These are phyloP conservation scores for Neodidymelliopsis sp. DNA, from an alignment of 2,329 filamentous ascomycete species.

Conservation along the genomic window DNA sequence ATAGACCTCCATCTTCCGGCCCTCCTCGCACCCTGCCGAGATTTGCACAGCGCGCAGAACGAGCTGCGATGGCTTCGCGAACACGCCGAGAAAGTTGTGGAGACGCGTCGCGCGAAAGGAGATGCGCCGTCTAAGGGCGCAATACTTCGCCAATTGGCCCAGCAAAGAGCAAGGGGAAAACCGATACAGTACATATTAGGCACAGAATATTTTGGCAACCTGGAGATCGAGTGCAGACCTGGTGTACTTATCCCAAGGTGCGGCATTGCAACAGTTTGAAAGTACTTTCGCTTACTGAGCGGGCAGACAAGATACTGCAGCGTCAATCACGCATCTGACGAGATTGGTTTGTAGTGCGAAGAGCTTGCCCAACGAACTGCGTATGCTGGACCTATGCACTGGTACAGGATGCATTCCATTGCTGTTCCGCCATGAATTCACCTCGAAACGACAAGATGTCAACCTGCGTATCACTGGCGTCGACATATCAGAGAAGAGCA, in stretches of 20 bases:
- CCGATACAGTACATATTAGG: constrained; percentile 92
- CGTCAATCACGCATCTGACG: constrained; percentile 45
- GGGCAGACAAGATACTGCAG: constrained; percentile 57
- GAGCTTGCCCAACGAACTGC: constrained; percentile 52
- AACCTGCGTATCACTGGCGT: constrained; percentile 68
- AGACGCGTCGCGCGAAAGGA: constrained; percentile 29
- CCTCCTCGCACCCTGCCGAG: constrained; percentile 70
- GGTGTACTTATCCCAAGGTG: constrained; percentile 87
- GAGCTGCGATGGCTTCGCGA: constrained; percentile 78
- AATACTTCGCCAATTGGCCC: constrained; percentile 37
- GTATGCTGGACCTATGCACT: constrained; percentile 84
- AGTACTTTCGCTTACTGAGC: constrained; percentile 18
- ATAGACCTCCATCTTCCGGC: constrained; percentile 65
- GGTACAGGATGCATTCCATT: constrained; percentile 91
- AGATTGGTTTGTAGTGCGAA: constrained; percentile 33
- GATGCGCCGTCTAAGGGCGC: constrained; percentile 26
- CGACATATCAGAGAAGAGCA: constrained; percentile 73
- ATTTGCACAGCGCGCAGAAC: constrained; percentile 68
- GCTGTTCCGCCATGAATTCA: constrained; percentile 71
- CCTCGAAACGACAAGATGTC: constrained; percentile 33
- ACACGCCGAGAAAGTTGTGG: constrained; percentile 53
- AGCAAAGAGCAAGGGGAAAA: constrained; percentile 63
- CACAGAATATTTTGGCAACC: constrained; percentile 82
- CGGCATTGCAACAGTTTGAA: constrained; percentile 31
- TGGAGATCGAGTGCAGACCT: constrained; percentile 77